Evolutionary conservation across 495 filamentous ascomycete genomes (phyloP), one percentile per base, ranked within the genome.

Genomic region (Cenococcum geophilum): DNA sequence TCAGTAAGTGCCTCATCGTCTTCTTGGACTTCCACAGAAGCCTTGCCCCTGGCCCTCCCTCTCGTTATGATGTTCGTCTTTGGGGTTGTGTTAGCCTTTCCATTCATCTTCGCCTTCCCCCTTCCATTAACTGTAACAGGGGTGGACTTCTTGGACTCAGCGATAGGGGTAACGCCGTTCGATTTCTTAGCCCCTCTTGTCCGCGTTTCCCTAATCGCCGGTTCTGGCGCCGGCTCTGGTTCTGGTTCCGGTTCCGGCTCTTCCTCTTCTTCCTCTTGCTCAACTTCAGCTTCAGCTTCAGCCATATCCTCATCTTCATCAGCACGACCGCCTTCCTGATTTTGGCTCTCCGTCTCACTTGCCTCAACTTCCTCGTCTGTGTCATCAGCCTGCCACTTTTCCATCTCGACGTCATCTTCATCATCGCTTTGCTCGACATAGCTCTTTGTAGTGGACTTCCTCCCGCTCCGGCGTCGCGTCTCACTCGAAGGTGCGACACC

Each of bases 401-500:
- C 72, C 76, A 82, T 78, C 43, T 83, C 82, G 22, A 76, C 71
- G 32, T 85, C 83, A 47, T 82, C 80, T n/a, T 82, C 79, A 54
- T 80, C 79, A 57, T 79, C 82, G 35, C 79, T 77, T 21, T 77
- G 69, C 63, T 86, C 83, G 25, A 76, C 78, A 65, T 86, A 86
- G 60, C 76, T 85, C 62, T 66, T 73, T 3, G 65, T 64, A 11
- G 64, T 65, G 5, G 64, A 68, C n/a, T 68, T 61, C 1, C 78
- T 62, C 9, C 71, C 73, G 58, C 78, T 80, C 57, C 77, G 69
- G 25, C 78, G 63, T 25, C 71, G 60, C n/a, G 59, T 51, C 52
- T 72, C 76, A 32, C 74, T 73, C 20, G 71, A 68, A 3, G 66
- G 66, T 9, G 9, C 53, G 1, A 55, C 65, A 12, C 51, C 65